Evolutionary conservation across 1,284 basidiomycete genomes (phyloP).

Genomic region (Puccinia hordei): DNA sequence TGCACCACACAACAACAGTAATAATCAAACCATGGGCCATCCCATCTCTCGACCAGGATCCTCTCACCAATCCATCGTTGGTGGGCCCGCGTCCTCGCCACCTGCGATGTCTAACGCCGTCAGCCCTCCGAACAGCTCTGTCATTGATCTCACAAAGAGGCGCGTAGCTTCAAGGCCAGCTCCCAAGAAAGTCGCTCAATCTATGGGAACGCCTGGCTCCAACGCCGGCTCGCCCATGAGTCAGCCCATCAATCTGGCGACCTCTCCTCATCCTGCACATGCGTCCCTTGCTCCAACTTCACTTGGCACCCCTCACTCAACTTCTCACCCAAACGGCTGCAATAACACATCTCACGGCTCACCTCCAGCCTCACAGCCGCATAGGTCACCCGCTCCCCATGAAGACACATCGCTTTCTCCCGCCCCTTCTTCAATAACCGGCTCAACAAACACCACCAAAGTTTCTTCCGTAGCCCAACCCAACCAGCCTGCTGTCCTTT

Average conservation of each 20-base stretch:
- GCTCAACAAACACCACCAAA: background rate
- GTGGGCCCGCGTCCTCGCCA: slow-evolving; percentile 36
- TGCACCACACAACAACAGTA: slow-evolving; percentile 22
- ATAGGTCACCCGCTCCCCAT: background rate
- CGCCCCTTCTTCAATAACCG: slow-evolving; percentile 15
- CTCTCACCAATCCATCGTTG: slow-evolving; percentile 41
- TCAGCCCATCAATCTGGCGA: slow-evolving; percentile 26
- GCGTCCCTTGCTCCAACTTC: background rate
- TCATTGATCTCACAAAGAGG: slow-evolving; percentile 16
- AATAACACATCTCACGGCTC: slow-evolving; percentile 26
- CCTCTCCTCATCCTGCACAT: slow-evolving; percentile 32
- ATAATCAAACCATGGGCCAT: slow-evolving; percentile 11
- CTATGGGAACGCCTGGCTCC: slow-evolving; percentile 33
- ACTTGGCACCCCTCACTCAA: slow-evolving; percentile 29
- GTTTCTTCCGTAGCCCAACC: slow-evolving; percentile 2
- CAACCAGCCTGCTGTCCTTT: background rate
- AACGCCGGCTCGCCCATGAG: slow-evolving; percentile 31
- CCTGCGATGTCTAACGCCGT: slow-evolving; percentile 20
- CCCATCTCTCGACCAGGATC: slow-evolving; percentile 43
- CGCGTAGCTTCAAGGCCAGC: slow-evolving; percentile 8
- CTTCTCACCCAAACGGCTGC: background rate
- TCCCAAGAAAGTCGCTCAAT: slow-evolving; percentile 7
- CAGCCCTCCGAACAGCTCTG: slow-evolving; percentile 26
- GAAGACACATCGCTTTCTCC: slow-evolving; percentile 4
- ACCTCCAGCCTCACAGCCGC: slow-evolving; percentile 26